Evolutionary conservation across 2,329 filamentous ascomycete species (phyloP), one percentile per base, ranked within the genome.

Genomic region (Claviceps purpurea): DNA sequence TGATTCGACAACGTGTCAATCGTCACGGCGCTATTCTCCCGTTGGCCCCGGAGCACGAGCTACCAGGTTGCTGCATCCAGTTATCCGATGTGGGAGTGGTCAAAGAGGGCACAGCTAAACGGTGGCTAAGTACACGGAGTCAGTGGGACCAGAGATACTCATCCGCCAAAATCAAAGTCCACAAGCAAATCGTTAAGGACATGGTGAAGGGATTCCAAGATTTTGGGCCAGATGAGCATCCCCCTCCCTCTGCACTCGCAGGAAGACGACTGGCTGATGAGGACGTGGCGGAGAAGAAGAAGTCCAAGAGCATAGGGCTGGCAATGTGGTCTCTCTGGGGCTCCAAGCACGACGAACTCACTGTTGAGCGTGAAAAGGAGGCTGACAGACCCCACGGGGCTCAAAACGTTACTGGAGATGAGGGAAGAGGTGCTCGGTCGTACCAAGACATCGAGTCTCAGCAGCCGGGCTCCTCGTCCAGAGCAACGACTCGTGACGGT

Each of bases 1-100:
- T 97, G 90, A 90, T 98, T 55, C 84, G 93, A 8, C 89, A 98
- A 65, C 76, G 85, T 30, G 83, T 97, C 20, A 86, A 87, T 55
- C 76, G 85, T 1, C 81, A 91, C 62, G 93, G 93, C 5, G 74
- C 77, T 13, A 82, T 90, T 22, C 81, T 83, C 54, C 76, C 81
- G 0, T 73, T 98, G 5, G 75, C 79, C 0, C 74, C 81, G 0
- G 74, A 81, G 20, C 70, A 75, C 0, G 78, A 87, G 3, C 73
- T 95, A 0, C 74, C 79, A 0, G 86, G 58, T 57, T 95, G 68
- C 69, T 81, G 59, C 18, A 69, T 95, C 20, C 69, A 78, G 1
- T 71, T 76, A 1, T 71, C 76, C 5, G 76, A 84, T 0, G 77
- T 97, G 22, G 91, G 93, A 13, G 78, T 87, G 2, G 78, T 94